Evolutionary conservation across 2,329 filamentous ascomycete genomes (phyloP).

Genomic region (Sporothrix globosa): DNA sequence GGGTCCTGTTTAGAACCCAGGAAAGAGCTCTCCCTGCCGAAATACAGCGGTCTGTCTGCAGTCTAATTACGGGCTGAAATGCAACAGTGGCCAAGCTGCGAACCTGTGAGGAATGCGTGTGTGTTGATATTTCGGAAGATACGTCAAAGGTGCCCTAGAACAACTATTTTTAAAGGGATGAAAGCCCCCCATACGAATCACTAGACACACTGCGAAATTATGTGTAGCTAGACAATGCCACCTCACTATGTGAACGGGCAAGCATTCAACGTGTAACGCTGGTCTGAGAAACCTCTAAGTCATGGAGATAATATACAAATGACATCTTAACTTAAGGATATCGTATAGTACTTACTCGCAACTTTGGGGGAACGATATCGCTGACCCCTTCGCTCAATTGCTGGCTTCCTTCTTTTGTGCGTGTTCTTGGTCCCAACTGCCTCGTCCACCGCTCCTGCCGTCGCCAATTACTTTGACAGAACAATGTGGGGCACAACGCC

Average conservation of each 20-base stretch:
- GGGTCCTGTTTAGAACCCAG: constrained; percentile 21
- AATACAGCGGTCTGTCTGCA: constrained; percentile 1
- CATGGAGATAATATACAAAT: no score
- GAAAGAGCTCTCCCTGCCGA: constrained; percentile 7
- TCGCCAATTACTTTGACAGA: constrained; percentile 19
- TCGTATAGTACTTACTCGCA: no score
- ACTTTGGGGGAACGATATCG: no score
- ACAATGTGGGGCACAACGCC: constrained; percentile 3
- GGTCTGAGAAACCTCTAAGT: no score
- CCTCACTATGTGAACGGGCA: not conserved
- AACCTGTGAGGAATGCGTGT: not conserved
- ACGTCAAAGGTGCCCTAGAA: no score
- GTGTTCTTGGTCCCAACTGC: not conserved
- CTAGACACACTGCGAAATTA: no score
- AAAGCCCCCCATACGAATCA: no score
- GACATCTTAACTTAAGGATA: no score
- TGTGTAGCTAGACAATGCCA: not conserved
- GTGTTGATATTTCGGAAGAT: not conserved
- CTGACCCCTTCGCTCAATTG: no score
- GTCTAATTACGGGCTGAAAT: not conserved
- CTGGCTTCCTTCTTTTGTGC: no score
- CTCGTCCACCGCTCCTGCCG: not conserved
- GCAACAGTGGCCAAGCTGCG: not conserved
- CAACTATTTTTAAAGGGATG: no score
- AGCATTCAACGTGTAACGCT: no score